Evolutionary conservation across 169 alveolate genomes (phyloP).

Genomic region (Plasmodium gonderi): DNA sequence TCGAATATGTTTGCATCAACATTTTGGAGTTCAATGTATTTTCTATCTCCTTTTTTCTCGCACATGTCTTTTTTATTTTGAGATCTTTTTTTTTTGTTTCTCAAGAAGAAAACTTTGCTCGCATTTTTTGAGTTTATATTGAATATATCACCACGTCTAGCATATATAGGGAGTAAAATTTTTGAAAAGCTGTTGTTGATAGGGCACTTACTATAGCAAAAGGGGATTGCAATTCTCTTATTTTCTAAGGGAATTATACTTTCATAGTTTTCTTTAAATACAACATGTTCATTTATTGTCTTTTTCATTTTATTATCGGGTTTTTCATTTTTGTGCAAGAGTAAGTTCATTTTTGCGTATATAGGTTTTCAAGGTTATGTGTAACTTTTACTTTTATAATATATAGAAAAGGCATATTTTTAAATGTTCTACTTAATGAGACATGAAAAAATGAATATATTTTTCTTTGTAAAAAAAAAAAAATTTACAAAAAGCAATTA

Average conservation of each 20-base stretch:
- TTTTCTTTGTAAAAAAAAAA: background rate
- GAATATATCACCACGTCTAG: background rate
- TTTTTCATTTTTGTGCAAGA: slow-evolving; percentile 1
- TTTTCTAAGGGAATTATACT: slow-evolving; percentile 47
- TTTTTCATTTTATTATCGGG: slow-evolving; percentile 20
- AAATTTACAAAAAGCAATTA: background rate
- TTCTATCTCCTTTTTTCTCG: background rate
- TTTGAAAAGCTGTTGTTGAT: slow-evolving; percentile 3
- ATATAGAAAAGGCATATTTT: slow-evolving; percentile 10
- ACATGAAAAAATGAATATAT: background rate
- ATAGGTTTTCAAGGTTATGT: background rate
- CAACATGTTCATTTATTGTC: slow-evolving; percentile 5
- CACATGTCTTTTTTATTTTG: background rate
- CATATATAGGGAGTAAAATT: slow-evolving; percentile 10
- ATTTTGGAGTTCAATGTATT: background rate
- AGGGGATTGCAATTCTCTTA: slow-evolving; percentile 25
- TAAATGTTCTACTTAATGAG: background rate
- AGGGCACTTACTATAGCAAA: background rate
- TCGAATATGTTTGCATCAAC: background rate
- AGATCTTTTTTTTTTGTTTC: slow-evolving; percentile 10
- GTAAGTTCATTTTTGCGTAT: slow-evolving; percentile 8
- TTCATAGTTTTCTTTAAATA: slow-evolving; percentile 13
- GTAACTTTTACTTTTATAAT: background rate
- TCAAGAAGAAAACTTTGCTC: slow-evolving; percentile 21
- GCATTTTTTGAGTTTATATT: slow-evolving; percentile 13